phyloP scores from a whole-genome alignment of 352 stramenopile genomes.

The Globisporangium barbulae region DNA sequence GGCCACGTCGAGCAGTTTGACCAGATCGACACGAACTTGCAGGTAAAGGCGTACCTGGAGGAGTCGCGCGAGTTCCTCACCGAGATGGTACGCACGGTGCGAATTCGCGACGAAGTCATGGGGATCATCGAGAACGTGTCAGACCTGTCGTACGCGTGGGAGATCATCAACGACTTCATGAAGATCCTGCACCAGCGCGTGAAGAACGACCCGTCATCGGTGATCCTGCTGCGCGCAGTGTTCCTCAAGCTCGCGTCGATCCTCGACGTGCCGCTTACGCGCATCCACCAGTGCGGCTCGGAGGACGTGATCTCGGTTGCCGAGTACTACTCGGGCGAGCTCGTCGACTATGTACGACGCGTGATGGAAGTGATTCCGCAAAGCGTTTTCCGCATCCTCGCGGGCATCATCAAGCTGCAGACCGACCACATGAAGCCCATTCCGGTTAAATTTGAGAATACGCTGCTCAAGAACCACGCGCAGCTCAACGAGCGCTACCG shows the following conservation, averaged over 20 bases:
- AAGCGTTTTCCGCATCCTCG: constrained; percentile 93
- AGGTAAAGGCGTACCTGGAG: constrained; percentile 93
- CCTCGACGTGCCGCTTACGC: constrained; percentile 90
- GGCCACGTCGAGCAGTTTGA: constrained; percentile 96
- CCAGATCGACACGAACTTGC: constrained; percentile 93
- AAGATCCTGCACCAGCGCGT: constrained; percentile 92
- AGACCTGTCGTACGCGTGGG: constrained; percentile 93
- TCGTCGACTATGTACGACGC: constrained; percentile 93
- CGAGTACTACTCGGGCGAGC: constrained; percentile 92
- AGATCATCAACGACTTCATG: constrained; percentile 95
- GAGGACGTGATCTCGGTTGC: constrained; percentile 92
- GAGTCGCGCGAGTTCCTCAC: constrained; percentile 91
- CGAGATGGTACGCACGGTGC: constrained; percentile 94
- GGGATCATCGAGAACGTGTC: constrained; percentile 92
- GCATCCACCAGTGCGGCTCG: constrained; percentile 91
- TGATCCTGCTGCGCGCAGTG: constrained; percentile 90
- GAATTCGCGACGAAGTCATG: constrained; percentile 91
- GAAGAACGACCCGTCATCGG: constrained; percentile 90
- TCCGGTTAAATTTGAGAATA: constrained; percentile 92
- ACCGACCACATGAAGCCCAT: constrained; percentile 90
- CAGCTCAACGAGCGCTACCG: constrained; percentile 92
- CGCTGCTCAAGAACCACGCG: constrained; percentile 88
- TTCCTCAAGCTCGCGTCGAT: constrained; percentile 96
- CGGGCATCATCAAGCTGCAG: constrained; percentile 92
- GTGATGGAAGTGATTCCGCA: constrained; percentile 95